Conservation (phyloP, 306 rosid species). For the Rosa rugosa region DNA sequence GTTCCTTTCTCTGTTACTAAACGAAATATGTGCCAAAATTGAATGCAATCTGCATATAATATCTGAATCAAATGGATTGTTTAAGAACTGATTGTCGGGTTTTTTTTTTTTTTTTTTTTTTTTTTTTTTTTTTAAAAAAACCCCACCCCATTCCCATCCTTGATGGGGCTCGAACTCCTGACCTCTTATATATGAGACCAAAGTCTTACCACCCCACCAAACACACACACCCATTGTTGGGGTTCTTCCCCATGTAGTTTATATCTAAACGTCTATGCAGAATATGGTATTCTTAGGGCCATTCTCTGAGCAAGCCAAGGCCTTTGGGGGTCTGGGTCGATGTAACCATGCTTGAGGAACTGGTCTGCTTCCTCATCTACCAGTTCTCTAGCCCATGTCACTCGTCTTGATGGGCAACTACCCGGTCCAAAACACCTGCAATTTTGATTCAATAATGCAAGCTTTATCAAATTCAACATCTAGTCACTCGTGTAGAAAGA, state of each 20-base stretch:
- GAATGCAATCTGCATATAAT: neutral
- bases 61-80: neutral
- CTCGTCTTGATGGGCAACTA: conserved; percentile 58
- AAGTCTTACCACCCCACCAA: too few species aligned
- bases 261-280: conserved; percentile 44
- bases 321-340: conserved; percentile 64
- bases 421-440: conserved; percentile 83
- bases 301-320: conserved; percentile 89
- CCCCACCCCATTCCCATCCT: too few species aligned
- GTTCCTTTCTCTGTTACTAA: neutral
- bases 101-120: too few species aligned
- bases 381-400: conserved; percentile 64
- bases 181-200: too few species aligned
- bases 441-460: conserved; percentile 22
- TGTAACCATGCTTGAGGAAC: conserved; percentile 62
- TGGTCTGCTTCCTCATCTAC: conserved; percentile 62
- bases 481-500: neutral
- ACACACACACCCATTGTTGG: neutral
- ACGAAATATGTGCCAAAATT: neutral
- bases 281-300: conserved; percentile 69
- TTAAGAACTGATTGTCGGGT: neutral
- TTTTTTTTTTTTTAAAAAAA: too few species aligned
- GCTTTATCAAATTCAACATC: neutral
- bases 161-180: too few species aligned
- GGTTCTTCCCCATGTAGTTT: conserved; percentile 14